A percentile compares a stretch with the other conserved stretches of the same genome.
phyloP scores from a whole-genome alignment of 169 alveolate species.

The Eimeria necatrix region DNA sequence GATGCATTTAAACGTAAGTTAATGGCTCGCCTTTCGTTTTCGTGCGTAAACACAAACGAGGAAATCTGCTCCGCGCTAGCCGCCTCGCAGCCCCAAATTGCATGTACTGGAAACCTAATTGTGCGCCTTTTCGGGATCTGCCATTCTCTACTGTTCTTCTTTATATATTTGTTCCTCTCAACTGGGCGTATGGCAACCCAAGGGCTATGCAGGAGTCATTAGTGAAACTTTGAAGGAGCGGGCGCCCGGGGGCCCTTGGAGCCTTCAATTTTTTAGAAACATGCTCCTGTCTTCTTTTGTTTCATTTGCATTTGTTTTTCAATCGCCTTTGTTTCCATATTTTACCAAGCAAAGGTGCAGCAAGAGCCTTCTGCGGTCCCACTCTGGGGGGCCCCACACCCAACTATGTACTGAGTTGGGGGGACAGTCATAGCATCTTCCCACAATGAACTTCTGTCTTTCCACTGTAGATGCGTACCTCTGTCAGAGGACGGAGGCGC shows the following conservation, averaged over 20 bases:
- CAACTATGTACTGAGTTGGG: background rate
- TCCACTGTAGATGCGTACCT: constrained; percentile 38
- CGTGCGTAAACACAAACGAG: background rate
- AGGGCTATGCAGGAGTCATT: background rate
- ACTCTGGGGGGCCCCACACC: constrained; percentile 60
- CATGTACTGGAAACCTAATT: background rate
- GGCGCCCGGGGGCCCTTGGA: constrained; percentile 15
- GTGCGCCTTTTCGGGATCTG: background rate
- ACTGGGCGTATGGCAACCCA: background rate
- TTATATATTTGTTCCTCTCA: background rate
- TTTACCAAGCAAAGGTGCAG: background rate
- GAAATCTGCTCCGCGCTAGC: background rate
- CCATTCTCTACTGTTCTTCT: background rate
- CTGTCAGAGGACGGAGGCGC: background rate
- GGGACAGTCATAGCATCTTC: background rate
- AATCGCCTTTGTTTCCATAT: background rate
- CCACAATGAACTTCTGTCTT: constrained; percentile 59
- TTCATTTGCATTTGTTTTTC: background rate
- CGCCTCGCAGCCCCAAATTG: constrained; percentile 57
- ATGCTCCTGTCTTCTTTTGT: constrained; percentile 3
- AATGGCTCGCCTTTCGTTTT: no score
- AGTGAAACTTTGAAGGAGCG: no score
- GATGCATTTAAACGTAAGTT: no score
- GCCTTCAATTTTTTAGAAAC: background rate
- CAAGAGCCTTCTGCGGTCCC: background rate